Percentiles rank a stretch among this genome's conserved stretches.
Conservation (phyloP, 371 early-diverging fungal genomes). For the Dinochytrium kinnereticum region DNA sequence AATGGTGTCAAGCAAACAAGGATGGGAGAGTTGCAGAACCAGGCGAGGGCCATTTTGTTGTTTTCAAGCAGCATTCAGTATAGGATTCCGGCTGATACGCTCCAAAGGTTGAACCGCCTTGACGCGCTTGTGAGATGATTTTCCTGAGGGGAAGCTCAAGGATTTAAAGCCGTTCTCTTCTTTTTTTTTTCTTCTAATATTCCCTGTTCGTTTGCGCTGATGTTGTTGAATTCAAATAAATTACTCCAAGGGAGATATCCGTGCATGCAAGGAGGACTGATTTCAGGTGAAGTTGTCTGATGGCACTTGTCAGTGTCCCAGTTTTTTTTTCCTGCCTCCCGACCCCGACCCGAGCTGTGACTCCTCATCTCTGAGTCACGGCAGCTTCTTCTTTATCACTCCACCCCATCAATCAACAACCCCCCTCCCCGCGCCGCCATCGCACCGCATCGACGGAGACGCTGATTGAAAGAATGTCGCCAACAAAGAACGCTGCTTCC, state of each 20-base stretch:
- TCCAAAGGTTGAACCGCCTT: constrained; percentile 76
- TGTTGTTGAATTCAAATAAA: background rate
- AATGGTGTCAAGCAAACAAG: constrained; percentile 17
- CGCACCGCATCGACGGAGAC: constrained; percentile 1
- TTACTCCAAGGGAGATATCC: too few species aligned
- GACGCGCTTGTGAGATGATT: constrained; percentile 66
- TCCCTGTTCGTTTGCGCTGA: background rate
- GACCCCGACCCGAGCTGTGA: background rate
- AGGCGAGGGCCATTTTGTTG: constrained; percentile 70
- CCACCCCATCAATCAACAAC: background rate
- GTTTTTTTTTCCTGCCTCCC: background rate
- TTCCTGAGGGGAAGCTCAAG: background rate
- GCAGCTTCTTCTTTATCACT: background rate
- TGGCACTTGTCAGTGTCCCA: background rate
- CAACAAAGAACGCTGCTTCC: background rate
- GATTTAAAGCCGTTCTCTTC: background rate
- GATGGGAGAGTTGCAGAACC: constrained; percentile 34
- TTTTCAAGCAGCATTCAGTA: constrained; percentile 86
- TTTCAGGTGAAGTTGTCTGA: background rate
- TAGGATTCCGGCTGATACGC: constrained; percentile 80
- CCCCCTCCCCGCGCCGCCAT: background rate
- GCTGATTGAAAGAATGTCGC: constrained; percentile 6
- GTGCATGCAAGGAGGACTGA: too few species aligned
- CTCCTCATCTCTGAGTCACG: too few species aligned
- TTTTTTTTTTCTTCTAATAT: background rate